Evolutionary conservation across 441 rosid genomes (phyloP).

Genomic region (Mallotus japonicus): DNA sequence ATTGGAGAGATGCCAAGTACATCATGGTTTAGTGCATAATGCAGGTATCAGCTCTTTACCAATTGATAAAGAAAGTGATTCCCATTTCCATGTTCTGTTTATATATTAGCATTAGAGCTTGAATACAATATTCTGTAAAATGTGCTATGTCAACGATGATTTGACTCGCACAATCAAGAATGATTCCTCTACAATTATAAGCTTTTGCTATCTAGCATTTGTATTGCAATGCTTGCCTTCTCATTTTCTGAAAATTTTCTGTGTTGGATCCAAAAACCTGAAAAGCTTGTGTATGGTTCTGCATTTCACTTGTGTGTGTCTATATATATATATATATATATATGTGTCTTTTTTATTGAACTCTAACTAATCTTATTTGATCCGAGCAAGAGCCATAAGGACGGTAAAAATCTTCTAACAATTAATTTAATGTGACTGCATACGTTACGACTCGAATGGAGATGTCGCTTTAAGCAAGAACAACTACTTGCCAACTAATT

Average conservation of each 20-base stretch:
- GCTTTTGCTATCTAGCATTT: not conserved
- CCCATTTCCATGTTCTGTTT: constrained; percentile 13
- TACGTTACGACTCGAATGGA: too few species aligned
- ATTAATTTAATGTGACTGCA: too few species aligned
- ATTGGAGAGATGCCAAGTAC: constrained; percentile 5
- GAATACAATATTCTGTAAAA: constrained; percentile 8
- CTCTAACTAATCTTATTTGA: too few species aligned
- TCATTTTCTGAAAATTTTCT: not conserved
- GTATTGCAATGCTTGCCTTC: constrained; percentile 2
- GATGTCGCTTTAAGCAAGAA: too few species aligned
- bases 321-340: too few species aligned
- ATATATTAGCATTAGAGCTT: constrained; percentile 16
- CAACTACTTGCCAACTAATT: too few species aligned
- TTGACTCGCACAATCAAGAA: not conserved
- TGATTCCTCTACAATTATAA: not conserved
- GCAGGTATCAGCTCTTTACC: constrained; percentile 15
- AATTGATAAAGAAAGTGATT: not conserved
- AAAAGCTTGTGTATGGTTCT: too few species aligned
- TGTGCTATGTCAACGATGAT: not conserved
- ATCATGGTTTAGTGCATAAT: not conserved
- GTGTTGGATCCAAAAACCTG: too few species aligned
- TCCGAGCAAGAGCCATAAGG: too few species aligned
- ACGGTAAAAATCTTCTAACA: too few species aligned
- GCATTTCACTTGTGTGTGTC: too few species aligned
- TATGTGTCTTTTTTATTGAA: too few species aligned